Conservation (phyloP, 306 rosid species). For the Cucumis sativus region DNA sequence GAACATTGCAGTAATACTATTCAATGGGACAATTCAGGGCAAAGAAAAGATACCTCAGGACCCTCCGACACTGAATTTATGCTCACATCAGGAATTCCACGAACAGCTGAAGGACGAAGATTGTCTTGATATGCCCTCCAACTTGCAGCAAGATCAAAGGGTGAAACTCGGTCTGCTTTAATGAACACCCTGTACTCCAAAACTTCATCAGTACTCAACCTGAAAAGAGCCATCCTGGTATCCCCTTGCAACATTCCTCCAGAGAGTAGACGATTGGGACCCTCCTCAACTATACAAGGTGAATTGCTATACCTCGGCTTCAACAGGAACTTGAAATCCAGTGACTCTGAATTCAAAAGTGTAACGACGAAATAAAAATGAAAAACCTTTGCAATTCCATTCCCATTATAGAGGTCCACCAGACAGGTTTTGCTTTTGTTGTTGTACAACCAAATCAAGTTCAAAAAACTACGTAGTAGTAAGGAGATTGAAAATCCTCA, state of each 20-base stretch:
- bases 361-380: background rate
- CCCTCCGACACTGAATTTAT: conserved; percentile 64
- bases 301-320: conserved; percentile 56
- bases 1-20: too few relatives aligned
- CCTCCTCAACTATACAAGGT: conserved; percentile 80
- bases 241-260: conserved; percentile 87
- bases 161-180: conserved; percentile 86
- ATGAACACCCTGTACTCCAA: conserved; percentile 78
- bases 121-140: conserved; percentile 98
- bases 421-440: background rate
- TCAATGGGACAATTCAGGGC: background rate
- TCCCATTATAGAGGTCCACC: background rate
- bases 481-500: background rate
- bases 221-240: conserved; percentile 69
- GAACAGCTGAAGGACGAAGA: conserved; percentile 80
- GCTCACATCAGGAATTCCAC: conserved; percentile 93
- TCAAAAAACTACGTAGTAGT: background rate
- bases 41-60: conserved; percentile 37
- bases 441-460: background rate
- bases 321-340: conserved; percentile 92
- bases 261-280: conserved; percentile 67
- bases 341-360: conserved; percentile 45
- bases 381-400: background rate
- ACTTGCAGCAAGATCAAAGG: conserved; percentile 97
- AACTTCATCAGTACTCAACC: conserved; percentile 47